These are phyloP conservation scores for Cyclotella cryptica DNA, from an alignment of 108 stramenopile species.

Conservation along the genomic window DNA sequence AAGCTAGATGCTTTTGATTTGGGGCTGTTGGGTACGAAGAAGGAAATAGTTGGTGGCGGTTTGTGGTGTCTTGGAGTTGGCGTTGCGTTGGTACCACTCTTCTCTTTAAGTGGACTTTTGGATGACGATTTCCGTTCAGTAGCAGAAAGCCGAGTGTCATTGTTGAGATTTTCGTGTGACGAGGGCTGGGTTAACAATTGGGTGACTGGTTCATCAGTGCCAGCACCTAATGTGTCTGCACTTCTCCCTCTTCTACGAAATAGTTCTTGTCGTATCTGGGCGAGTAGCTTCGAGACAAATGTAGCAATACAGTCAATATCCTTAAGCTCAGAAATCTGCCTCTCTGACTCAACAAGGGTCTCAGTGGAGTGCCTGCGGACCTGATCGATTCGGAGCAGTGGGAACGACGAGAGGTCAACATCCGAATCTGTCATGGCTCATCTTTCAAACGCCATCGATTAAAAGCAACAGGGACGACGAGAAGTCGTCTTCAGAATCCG, in stretches of 20 bases:
- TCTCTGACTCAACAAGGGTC: slow-evolving; percentile 40
- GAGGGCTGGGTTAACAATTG: not conserved
- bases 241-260: not conserved
- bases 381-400: slow-evolving; percentile 51
- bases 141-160: not conserved
- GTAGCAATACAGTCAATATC: slow-evolving; percentile 13
- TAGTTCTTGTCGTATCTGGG: slow-evolving; percentile 29
- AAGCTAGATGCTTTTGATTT: slow-evolving; percentile 36
- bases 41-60: slow-evolving; percentile 10
- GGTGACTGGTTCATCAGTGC: not conserved
- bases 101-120: not conserved
- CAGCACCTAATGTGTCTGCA: not conserved
- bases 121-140: not conserved
- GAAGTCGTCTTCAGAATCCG: not conserved
- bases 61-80: not conserved
- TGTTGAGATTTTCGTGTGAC: not conserved
- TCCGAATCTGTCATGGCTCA: not conserved
- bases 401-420: slow-evolving; percentile 49
- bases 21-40: slow-evolving; percentile 40
- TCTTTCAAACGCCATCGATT: not conserved
- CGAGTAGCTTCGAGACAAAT: slow-evolving; percentile 34
- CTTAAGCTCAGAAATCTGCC: slow-evolving; percentile 19
- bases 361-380: slow-evolving; percentile 25
- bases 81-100: not conserved
- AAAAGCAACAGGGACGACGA: not conserved